phyloP scores from a whole-genome alignment of 2,329 filamentous ascomycete genomes.

The Penicillium sclerotigenum region DNA sequence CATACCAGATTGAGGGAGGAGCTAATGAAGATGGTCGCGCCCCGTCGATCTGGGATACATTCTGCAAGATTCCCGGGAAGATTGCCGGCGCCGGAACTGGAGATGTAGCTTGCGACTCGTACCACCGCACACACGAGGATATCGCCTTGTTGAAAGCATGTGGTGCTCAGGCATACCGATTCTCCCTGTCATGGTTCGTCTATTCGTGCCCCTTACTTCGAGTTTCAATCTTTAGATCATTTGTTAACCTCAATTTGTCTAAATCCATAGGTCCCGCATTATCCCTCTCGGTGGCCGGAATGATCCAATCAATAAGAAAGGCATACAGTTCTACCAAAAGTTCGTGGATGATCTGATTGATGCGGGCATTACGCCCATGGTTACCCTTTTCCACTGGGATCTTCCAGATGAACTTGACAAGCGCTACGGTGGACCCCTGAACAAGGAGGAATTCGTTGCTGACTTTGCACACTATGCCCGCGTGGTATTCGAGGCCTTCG shows the following conservation, averaged over 20 bases:
- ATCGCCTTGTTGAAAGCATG: slow-evolving; percentile 72
- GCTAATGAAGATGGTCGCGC: slow-evolving; percentile 71
- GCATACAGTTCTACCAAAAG: slow-evolving; percentile 72
- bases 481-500: slow-evolving; percentile 69
- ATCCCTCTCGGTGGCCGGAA: slow-evolving; percentile 81
- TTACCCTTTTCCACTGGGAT: slow-evolving; percentile 89
- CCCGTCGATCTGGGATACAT: slow-evolving; percentile 87
- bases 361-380: slow-evolving; percentile 73
- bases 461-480: slow-evolving; percentile 79
- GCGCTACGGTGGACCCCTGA: slow-evolving; percentile 76
- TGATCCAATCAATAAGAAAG: slow-evolving; percentile 75
- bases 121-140: slow-evolving; percentile 74
- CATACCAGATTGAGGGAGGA: slow-evolving; percentile 84
- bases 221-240: not conserved
- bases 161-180: slow-evolving; percentile 73
- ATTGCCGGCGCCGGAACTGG: slow-evolving; percentile 75
- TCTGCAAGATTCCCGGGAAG: slow-evolving; percentile 76
- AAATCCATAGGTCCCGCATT: slow-evolving; percentile 59
- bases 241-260: not conserved
- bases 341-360: slow-evolving; percentile 75
- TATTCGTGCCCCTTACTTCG: not conserved
- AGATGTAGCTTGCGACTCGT: slow-evolving; percentile 79
- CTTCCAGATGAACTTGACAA: slow-evolving; percentile 73
- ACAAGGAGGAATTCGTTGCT: slow-evolving; percentile 75
- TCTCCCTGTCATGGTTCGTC: slow-evolving; percentile 69